Evolutionary conservation across 2,329 filamentous ascomycete species (phyloP).

Genomic region (Ramichloridium luteum): DNA sequence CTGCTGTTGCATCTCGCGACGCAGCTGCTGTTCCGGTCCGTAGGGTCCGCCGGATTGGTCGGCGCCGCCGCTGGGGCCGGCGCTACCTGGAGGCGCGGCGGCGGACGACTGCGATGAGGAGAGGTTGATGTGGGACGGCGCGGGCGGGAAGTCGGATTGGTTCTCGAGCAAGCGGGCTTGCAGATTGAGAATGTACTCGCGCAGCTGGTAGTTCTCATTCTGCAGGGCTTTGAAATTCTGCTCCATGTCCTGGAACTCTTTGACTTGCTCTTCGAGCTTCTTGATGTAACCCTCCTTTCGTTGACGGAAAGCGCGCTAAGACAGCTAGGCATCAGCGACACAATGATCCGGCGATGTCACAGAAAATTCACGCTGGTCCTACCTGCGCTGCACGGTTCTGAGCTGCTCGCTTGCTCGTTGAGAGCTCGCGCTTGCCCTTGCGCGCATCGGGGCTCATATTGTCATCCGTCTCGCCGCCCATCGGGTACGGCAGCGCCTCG

Average conservation of each 20-base stretch:
- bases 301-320: constrained; percentile 85
- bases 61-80: constrained; percentile 10
- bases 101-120: constrained; percentile 25
- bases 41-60: constrained; percentile 5
- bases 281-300: constrained; percentile 98
- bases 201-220: constrained; percentile 76
- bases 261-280: constrained; percentile 87
- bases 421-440: constrained; percentile 82
- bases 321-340: constrained; percentile 1
- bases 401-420: constrained; percentile 88
- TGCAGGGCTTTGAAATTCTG: constrained; percentile 69
- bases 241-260: constrained; percentile 64
- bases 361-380: constrained; percentile 24
- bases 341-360: not conserved
- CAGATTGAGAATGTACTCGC: constrained; percentile 84
- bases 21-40: constrained; percentile 13
- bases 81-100: constrained; percentile 23
- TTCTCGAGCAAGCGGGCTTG: constrained; percentile 77
- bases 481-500: constrained; percentile 31
- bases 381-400: constrained; percentile 97
- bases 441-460: constrained; percentile 39
- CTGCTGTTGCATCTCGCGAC: constrained; percentile 13
- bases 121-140: constrained; percentile 69
- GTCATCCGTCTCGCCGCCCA: constrained; percentile 37
- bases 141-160: constrained; percentile 70